Evolutionary conservation across 2,329 filamentous ascomycete species (phyloP).

Genomic region (Scleromitrula shiraiana): DNA sequence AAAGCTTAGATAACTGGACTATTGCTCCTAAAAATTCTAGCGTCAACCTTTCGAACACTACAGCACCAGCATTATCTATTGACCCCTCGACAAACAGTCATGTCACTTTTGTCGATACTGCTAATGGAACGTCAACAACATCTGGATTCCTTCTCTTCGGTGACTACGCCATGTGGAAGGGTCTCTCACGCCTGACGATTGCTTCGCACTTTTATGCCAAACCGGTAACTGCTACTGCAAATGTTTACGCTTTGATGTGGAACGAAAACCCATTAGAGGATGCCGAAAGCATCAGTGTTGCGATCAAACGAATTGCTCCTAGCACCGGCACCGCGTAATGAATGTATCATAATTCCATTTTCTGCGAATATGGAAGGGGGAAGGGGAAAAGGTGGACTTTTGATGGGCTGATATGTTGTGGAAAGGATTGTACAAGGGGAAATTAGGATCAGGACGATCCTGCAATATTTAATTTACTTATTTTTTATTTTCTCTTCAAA

Average conservation of each 20-base stretch:
- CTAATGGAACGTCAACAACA: background rate
- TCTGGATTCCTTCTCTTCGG: background rate
- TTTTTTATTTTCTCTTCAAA: no score
- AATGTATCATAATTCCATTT: background rate
- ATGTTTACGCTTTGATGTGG: conserved; percentile 1
- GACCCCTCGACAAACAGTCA: background rate
- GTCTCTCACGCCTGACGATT: background rate
- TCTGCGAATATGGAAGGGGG: background rate
- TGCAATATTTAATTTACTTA: no score
- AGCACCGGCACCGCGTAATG: background rate
- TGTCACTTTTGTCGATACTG: background rate
- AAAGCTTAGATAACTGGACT: background rate
- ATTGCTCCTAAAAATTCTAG: background rate
- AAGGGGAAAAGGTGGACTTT: no score
- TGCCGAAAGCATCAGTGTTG: conserved; percentile 1
- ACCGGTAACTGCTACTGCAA: background rate
- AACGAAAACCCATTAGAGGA: conserved; percentile 3
- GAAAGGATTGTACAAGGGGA: no score
- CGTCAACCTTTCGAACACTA: background rate
- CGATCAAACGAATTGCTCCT: background rate
- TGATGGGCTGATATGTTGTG: no score
- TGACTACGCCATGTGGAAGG: conserved; percentile 3
- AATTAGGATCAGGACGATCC: no score
- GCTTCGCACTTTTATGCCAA: conserved; percentile 2
- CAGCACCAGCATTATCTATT: background rate